Evolutionary conservation across 2,329 filamentous ascomycete species (phyloP).

Genomic region (Microsporum ferrugineum): DNA sequence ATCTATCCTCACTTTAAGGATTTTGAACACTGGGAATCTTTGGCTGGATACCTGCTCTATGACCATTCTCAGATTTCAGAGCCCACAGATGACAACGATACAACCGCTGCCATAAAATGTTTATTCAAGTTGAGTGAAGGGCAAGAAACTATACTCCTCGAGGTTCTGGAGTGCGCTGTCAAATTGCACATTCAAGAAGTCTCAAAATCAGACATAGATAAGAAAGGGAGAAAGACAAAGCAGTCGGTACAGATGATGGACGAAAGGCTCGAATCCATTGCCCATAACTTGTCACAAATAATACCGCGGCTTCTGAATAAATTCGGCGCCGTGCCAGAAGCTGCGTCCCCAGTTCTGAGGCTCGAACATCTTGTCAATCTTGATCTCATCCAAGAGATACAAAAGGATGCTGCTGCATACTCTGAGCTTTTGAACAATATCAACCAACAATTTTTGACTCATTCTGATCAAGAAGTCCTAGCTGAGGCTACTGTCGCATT

Average conservation of each 20-base stretch:
- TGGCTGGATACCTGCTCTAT: slow-evolving; percentile 82
- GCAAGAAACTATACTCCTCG: slow-evolving; percentile 76
- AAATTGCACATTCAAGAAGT: slow-evolving; percentile 59
- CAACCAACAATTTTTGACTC: slow-evolving; percentile 85
- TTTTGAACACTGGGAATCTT: slow-evolving; percentile 72
- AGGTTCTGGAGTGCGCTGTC: slow-evolving; percentile 74
- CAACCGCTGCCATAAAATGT: slow-evolving; percentile 55
- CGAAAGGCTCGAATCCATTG: slow-evolving; percentile 61
- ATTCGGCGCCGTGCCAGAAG: slow-evolving; percentile 78
- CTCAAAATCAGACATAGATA: slow-evolving; percentile 49
- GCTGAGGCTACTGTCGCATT: slow-evolving; percentile 73
- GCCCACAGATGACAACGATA: slow-evolving; percentile 44
- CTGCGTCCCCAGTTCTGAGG: slow-evolving; percentile 72
- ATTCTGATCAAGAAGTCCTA: slow-evolving; percentile 75
- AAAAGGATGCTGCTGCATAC: slow-evolving; percentile 74
- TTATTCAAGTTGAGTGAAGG: slow-evolving; percentile 60
- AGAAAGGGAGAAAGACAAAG: slow-evolving; percentile 46
- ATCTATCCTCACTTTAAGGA: slow-evolving; percentile 73
- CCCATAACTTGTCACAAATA: slow-evolving; percentile 61
- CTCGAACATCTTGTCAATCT: slow-evolving; percentile 79
- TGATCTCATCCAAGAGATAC: slow-evolving; percentile 75
- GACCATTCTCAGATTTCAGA: slow-evolving; percentile 64
- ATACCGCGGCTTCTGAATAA: slow-evolving; percentile 85
- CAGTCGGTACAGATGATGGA: slow-evolving; percentile 49
- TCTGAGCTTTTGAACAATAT: slow-evolving; percentile 77